These are phyloP conservation scores for Eucalyptus regnans DNA, from an alignment of 345 rosid genomes.

Conservation along the genomic window DNA sequence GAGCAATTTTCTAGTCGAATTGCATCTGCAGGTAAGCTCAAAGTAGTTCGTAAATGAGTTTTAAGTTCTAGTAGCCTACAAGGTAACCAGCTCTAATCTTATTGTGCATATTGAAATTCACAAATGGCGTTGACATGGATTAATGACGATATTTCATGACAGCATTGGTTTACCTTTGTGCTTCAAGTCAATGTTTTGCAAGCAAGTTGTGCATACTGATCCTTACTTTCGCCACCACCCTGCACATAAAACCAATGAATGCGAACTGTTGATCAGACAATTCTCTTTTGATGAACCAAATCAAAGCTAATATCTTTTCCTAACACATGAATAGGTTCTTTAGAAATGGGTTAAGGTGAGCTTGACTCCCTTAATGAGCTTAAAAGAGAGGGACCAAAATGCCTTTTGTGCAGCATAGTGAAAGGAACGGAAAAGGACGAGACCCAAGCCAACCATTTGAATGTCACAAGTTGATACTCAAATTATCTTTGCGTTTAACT, in stretches of 20 bases:
- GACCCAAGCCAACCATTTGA: not conserved
- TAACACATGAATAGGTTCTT: not conserved
- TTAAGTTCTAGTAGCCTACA: not conserved
- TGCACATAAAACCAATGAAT: constrained; percentile 2
- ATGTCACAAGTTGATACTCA: not conserved
- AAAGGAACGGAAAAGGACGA: not conserved
- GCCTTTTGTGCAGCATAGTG: not conserved
- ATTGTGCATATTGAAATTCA: not conserved
- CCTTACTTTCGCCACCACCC: constrained; percentile 92
- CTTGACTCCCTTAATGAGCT: not conserved
- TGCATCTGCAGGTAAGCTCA: not conserved
- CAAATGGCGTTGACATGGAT: not conserved
- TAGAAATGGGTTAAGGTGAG: not conserved
- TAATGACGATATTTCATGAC: not conserved
- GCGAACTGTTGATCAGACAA: too few relatives aligned
- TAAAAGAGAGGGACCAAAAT: not conserved
- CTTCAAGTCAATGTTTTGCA: constrained; percentile 56
- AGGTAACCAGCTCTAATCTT: not conserved
- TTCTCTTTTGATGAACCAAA: too few relatives aligned
- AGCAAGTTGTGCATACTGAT: constrained; percentile 51
- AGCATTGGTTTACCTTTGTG: constrained; percentile 35
- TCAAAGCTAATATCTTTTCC: not conserved
- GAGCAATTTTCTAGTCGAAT: not conserved
- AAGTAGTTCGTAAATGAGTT: not conserved
- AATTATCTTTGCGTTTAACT: not conserved